Percentiles rank a stretch among this genome's conserved stretches.
These are phyloP conservation scores for Prinsepia uniflora DNA, from an alignment of 306 rosid genomes.

Conservation along the genomic window DNA sequence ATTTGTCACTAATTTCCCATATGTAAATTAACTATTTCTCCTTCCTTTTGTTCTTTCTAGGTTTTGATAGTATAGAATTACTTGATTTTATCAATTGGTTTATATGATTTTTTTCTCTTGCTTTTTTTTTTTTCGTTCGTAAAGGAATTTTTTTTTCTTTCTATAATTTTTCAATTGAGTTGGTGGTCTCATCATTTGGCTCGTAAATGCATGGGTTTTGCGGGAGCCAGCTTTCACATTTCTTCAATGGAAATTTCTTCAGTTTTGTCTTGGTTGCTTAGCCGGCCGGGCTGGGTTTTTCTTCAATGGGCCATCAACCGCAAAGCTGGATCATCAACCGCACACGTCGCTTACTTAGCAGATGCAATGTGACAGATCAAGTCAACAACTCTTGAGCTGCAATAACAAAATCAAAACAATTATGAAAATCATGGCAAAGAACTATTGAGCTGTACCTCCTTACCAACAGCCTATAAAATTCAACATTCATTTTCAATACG, in stretches of 20 bases:
- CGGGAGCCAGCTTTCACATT: no score
- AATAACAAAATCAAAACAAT: not conserved
- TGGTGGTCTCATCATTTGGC: not conserved
- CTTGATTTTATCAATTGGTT: conserved; percentile 11
- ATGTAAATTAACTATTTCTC: conserved; percentile 36
- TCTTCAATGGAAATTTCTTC: no score
- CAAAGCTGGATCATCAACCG: no score
- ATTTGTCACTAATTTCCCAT: conserved; percentile 24
- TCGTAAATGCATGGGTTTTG: not conserved
- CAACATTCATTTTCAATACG: not conserved
- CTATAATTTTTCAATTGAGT: not conserved
- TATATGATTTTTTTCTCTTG: not conserved
- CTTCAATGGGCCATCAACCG: no score
- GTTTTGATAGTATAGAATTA: not conserved
- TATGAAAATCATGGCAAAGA: not conserved
- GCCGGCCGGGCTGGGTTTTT: no score
- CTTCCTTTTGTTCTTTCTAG: not conserved
- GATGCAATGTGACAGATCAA: conserved; percentile 48
- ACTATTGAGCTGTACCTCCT: conserved; percentile 19
- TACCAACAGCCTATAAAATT: conserved; percentile 66
- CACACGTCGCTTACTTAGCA: not conserved
- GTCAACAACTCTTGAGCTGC: conserved; percentile 46
- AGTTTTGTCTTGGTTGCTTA: no score
- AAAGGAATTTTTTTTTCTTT: not conserved
- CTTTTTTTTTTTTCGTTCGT: not conserved